Conservation (phyloP, 2,329 filamentous ascomycete species). For the Pseudodiploospora longispora region DNA sequence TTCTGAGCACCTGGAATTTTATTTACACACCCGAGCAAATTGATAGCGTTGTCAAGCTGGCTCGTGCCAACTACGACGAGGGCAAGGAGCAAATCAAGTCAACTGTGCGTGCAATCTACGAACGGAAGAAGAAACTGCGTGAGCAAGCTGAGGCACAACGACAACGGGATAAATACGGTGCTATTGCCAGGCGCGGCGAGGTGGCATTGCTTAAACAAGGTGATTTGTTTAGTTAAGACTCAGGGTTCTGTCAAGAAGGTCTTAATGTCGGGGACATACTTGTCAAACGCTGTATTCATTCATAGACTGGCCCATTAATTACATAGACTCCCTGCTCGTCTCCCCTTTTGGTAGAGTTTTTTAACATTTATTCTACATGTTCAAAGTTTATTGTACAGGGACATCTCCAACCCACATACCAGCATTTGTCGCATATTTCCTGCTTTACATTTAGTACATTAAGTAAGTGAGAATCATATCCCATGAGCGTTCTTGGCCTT, state of each 20-base stretch:
- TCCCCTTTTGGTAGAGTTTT: not conserved
- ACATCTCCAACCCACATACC: conserved; percentile 7
- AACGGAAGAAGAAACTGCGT: conserved; percentile 71
- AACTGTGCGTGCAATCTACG: conserved; percentile 82
- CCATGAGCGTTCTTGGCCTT: conserved; percentile 1
- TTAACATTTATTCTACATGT: conserved; percentile 27
- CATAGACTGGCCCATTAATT: too few relatives aligned
- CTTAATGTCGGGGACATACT: too few relatives aligned
- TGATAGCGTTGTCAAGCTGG: conserved; percentile 73
- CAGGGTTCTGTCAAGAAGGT: too few relatives aligned
- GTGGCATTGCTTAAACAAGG: conserved; percentile 51
- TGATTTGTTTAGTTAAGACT: conserved; percentile 52
- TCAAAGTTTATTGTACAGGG: conserved; percentile 28
- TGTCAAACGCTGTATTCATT: too few relatives aligned
- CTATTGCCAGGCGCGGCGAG: conserved; percentile 40
- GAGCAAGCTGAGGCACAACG: conserved; percentile 41
- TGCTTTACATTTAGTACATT: conserved; percentile 9
- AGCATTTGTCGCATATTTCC: conserved; percentile 3
- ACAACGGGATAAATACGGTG: conserved; percentile 33
- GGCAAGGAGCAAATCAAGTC: conserved; percentile 69
- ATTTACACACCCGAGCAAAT: conserved; percentile 88
- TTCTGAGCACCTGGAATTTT: conserved; percentile 96
- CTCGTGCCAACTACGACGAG: conserved; percentile 78
- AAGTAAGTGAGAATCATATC: too few relatives aligned
- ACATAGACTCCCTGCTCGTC: too few relatives aligned